Evolutionary conservation across 192 early-diverging fungal genomes (phyloP), one percentile per base, ranked within the genome.

Genomic region (Funneliformis geosporum): DNA sequence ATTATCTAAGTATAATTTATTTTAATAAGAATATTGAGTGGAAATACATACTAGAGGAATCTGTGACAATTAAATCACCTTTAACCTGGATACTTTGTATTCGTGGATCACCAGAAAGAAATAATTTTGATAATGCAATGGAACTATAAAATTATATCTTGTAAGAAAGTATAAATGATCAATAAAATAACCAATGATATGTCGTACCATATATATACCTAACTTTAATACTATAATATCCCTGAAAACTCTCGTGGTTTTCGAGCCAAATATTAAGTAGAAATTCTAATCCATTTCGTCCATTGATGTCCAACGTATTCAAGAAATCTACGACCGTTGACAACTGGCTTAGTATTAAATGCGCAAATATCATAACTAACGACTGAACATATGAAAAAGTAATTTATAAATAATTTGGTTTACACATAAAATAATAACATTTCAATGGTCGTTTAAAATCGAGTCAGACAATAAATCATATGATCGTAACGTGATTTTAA

Each of bases 341-440:
- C 44, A 90, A 84, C 55, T 96, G 92, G 33, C 80, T 88, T 40
- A 88, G 79, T 60, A 95, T 88, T 64, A 98, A 87, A 75, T 98
- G 95, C 47, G 94, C 94, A 85, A 97, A 96, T 10, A 97, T 90
- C 75, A 94, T 87, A 10, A 98, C 84, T 25, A 97, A 85, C 27
- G 95, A 94, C 84, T 95, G 67, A 60, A 23, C 40, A 74, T 21
- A 60, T 59, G 33, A 33, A 33, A 33, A 33, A 33, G 33, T 33
- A 33, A 33, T 33, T 33, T 33, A 33, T 33, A 33, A 33, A 33
- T 33, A 33, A 33, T 33, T 33, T 33, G 33, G 2, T 33, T n/a
- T 33, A 33, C 33, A 33, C 33, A 33, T n/a, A n/a, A n/a, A 33
- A 33, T 33, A 33, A 33, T n/a, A n/a, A n/a, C n/a, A n/a, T n/a